Evolutionary conservation across 78 protist species (phyloP).

Genomic region (Pigoraptor vietnamica): DNA sequence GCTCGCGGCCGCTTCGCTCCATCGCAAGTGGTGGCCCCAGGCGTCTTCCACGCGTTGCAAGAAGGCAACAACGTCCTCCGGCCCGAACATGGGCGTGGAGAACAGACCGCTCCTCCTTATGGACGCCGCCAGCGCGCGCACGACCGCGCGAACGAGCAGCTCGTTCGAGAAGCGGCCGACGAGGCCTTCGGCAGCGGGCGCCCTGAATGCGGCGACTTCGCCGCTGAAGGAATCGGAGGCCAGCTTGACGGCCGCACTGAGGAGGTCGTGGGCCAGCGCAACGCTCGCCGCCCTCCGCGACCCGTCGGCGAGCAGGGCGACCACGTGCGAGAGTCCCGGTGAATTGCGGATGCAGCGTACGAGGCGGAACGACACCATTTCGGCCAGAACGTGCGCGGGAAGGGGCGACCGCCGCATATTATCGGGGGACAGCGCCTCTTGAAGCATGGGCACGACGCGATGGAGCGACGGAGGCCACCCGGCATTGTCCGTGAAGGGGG

Average conservation of each 20-base stretch:
- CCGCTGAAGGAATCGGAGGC: neutral
- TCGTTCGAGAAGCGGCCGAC: neutral
- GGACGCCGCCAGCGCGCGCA: neutral
- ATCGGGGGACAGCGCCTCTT: neutral
- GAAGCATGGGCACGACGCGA: neutral
- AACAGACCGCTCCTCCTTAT: neutral
- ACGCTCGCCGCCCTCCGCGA: neutral
- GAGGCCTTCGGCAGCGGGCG: neutral
- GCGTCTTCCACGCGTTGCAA: neutral
- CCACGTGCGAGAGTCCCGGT: neutral
- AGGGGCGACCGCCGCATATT: neutral
- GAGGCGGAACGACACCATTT: neutral
- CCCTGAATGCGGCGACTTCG: neutral
- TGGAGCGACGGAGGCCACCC: neutral
- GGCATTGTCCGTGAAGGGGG: neutral
- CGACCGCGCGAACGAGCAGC: neutral
- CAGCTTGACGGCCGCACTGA: neutral
- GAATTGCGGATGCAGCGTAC: neutral
- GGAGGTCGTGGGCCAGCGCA: neutral
- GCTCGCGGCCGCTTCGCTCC: neutral
- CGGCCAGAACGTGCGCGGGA: neutral
- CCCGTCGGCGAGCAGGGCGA: neutral
- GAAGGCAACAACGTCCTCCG: neutral
- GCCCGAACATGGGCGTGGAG: neutral
- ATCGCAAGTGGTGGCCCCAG: neutral